A percentile compares a stretch with the other conserved stretches of the same genome.
Conservation (phyloP, 1,139 yeast species). For the Debaryomyces sp. region DNA sequence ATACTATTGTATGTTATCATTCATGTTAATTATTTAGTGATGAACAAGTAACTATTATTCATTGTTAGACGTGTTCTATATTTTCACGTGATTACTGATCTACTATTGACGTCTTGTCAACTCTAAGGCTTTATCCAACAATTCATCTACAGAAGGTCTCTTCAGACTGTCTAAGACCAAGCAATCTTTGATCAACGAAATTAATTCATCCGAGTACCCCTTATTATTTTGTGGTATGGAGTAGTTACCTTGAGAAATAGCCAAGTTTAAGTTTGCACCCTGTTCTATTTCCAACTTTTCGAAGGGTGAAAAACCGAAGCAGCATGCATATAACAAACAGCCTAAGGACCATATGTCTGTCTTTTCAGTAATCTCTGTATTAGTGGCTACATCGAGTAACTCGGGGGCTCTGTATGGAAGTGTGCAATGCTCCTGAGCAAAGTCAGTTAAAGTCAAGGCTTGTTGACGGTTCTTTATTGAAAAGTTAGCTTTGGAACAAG, state of each 20-base stretch:
- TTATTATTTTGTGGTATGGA: constrained; percentile 53
- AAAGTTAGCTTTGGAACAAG: constrained; percentile 67
- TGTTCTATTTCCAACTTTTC: constrained; percentile 78
- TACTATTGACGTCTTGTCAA: constrained; percentile 19
- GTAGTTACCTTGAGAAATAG: constrained; percentile 73
- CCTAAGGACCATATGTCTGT: constrained; percentile 94
- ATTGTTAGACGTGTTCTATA: neutral
- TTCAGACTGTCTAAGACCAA: constrained; percentile 57
- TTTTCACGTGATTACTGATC: constrained; percentile 4
- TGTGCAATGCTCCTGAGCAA: constrained; percentile 85
- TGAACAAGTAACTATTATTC: neutral
- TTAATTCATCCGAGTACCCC: constrained; percentile 56
- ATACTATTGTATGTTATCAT: neutral
- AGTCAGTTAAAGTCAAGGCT: constrained; percentile 76
- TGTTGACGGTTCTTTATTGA: constrained; percentile 61
- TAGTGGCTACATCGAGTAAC: constrained; percentile 72
- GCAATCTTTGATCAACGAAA: constrained; percentile 60
- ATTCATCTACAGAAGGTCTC: constrained; percentile 66
- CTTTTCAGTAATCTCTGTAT: constrained; percentile 63
- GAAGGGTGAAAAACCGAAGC: constrained; percentile 85
- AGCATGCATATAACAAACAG: constrained; percentile 73
- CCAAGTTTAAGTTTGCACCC: constrained; percentile 81
- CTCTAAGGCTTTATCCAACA: constrained; percentile 51
- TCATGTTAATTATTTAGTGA: neutral
- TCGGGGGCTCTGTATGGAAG: constrained; percentile 92